Percentiles rank a stretch among this genome's conserved stretches.
Conservation (phyloP, 257 asterid species). For the Scutellaria barbata region DNA sequence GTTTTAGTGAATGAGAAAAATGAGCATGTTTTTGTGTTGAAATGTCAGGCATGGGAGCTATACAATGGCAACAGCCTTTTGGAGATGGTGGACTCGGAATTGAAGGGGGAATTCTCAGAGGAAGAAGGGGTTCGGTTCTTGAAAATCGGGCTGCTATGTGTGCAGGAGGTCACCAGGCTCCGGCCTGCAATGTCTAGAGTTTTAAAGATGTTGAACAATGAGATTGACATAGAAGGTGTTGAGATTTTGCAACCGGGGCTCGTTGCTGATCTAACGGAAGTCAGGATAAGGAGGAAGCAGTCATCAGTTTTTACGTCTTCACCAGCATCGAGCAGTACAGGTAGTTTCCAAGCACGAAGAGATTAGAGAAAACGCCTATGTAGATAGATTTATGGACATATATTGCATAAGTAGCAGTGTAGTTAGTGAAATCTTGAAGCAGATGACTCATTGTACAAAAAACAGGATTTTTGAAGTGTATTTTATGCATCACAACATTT, state of each 20-base stretch:
- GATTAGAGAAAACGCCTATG: background rate
- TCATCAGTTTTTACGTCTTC: slow-evolving; percentile 52
- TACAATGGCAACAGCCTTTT: slow-evolving; percentile 47
- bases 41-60: slow-evolving; percentile 69
- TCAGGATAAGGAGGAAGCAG: slow-evolving; percentile 49
- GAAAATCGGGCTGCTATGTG: slow-evolving; percentile 75
- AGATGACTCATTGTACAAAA: slow-evolving; percentile 29
- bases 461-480: background rate
- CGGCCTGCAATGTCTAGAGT: slow-evolving; percentile 72
- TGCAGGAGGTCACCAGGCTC: slow-evolving; percentile 63
- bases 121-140: slow-evolving; percentile 62
- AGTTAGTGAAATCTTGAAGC: slow-evolving; percentile 11
- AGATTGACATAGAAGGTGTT: slow-evolving; percentile 38
- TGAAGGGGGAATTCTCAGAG: slow-evolving; percentile 48
- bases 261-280: slow-evolving; percentile 68
- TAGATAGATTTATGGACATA: background rate
- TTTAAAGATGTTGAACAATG: slow-evolving; percentile 62
- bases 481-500: too few relatives aligned
- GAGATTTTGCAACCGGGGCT: slow-evolving; percentile 63
- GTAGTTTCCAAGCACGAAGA: slow-evolving; percentile 41
- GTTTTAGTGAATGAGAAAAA: background rate
- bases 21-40: background rate
- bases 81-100: slow-evolving; percentile 57
- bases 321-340: slow-evolving; percentile 48
- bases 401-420: slow-evolving; percentile 3